Conservation (phyloP, 2,329 filamentous ascomycete genomes). For the Colletotrichum salicis region DNA sequence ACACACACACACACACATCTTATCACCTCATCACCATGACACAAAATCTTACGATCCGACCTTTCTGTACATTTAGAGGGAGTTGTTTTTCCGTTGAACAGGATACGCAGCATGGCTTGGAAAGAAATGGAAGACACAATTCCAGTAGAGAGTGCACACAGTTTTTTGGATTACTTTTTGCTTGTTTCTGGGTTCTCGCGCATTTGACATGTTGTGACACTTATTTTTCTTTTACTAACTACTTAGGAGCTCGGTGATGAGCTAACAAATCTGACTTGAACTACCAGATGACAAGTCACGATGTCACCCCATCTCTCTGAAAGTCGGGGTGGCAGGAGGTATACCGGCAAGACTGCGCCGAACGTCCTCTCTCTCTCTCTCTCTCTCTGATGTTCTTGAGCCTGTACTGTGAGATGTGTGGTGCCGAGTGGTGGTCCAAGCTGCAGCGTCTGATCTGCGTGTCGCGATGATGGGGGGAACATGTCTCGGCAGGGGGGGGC, state of each 20-base stretch:
- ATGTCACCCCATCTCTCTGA: not conserved
- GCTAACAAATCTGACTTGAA: not conserved
- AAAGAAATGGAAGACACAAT: constrained; percentile 36
- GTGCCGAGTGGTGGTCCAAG: not conserved
- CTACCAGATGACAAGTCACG: constrained; percentile 9
- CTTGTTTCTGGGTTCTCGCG: not conserved
- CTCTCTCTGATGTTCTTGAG: not conserved
- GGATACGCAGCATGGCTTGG: constrained; percentile 36
- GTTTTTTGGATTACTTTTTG: not conserved
- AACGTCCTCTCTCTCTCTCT: not conserved
- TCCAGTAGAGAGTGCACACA: constrained; percentile 36
- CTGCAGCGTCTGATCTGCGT: constrained; percentile 19
- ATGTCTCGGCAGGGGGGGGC: not conserved
- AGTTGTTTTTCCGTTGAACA: constrained; percentile 29
- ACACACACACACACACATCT: not conserved
- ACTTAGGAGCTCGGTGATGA: not conserved
- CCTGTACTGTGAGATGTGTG: not conserved
- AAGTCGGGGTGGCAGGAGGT: not conserved
- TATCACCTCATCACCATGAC: not conserved
- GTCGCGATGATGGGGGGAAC: not conserved
- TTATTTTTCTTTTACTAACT: too few species aligned
- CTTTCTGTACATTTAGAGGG: constrained; percentile 36
- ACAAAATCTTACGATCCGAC: constrained; percentile 26
- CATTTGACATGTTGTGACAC: not conserved
- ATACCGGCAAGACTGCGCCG: not conserved